Conservation (phyloP, 2,329 filamentous ascomycete species). For the Annulohypoxylon truncatum region DNA sequence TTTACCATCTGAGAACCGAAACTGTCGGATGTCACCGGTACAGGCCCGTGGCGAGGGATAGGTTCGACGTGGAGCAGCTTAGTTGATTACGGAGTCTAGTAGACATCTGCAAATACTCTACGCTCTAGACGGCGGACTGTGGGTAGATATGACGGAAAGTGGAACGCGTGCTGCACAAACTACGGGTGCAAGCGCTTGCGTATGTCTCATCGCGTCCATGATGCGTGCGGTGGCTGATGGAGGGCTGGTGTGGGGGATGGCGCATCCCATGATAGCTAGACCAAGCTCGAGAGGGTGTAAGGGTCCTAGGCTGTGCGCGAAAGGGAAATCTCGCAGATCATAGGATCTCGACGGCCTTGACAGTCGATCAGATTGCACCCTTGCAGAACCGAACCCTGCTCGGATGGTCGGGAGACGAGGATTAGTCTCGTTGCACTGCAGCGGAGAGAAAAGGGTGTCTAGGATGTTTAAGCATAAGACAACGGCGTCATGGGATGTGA, state of each 20-base stretch:
- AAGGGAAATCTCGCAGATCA: conserved; percentile 42
- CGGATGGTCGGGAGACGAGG: conserved; percentile 43
- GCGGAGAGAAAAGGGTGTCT: conserved; percentile 43
- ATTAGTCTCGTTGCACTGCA: conserved; percentile 42
- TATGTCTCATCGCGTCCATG: conserved; percentile 42
- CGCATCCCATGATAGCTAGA: conserved; percentile 40
- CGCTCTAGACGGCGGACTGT: conserved; percentile 18
- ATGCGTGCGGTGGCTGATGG: conserved; percentile 42
- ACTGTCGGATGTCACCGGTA: conserved; percentile 37
- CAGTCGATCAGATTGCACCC: conserved; percentile 42
- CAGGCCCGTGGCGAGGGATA: conserved; percentile 22
- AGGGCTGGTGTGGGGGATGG: conserved; percentile 41
- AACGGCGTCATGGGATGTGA: conserved; percentile 41
- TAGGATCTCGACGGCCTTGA: conserved; percentile 41
- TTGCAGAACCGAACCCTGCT: conserved; percentile 38
- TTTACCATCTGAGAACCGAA: conserved; percentile 30
- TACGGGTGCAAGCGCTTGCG: conserved; percentile 40
- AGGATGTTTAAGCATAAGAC: conserved; percentile 44
- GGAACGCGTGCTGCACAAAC: conserved; percentile 38
- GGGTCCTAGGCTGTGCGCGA: conserved; percentile 31
- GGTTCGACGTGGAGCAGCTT: conserved; percentile 10
- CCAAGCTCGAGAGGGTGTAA: conserved; percentile 39
- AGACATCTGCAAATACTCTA: conserved; percentile 14
- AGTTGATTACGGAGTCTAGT: neutral
- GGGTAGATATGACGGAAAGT: conserved; percentile 26